These are phyloP conservation scores for Funneliformis geosporum DNA, from an alignment of 192 early-diverging fungal species.

Conservation along the genomic window DNA sequence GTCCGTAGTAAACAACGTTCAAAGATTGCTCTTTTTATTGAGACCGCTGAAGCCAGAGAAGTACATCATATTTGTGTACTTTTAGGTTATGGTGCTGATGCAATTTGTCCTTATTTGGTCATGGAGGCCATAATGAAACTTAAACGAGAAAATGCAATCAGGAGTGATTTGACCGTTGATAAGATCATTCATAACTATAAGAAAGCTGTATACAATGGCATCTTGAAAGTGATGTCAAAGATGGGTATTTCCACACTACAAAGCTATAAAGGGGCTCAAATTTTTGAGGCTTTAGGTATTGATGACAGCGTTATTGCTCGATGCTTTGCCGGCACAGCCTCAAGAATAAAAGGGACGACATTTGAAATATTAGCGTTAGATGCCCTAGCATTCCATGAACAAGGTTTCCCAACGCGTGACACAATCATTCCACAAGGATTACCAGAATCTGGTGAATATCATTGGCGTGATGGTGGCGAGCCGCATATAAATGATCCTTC, in stretches of 20 bases:
- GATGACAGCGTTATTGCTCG: slow-evolving; percentile 82
- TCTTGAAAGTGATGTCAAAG: slow-evolving; percentile 99
- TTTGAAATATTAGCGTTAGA: slow-evolving; percentile 82
- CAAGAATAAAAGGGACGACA: slow-evolving; percentile 85
- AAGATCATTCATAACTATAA: slow-evolving; percentile 82
- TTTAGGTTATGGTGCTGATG: slow-evolving; percentile 94
- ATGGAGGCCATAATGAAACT: slow-evolving; percentile 89
- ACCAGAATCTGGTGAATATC: slow-evolving; percentile 95
- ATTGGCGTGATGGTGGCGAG: slow-evolving; percentile 94
- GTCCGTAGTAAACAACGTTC: slow-evolving; percentile 86
- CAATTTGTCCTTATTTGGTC: slow-evolving; percentile 90
- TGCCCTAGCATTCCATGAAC: slow-evolving; percentile 82
- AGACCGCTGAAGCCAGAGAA: slow-evolving; percentile 93
- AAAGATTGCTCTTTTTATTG: slow-evolving; percentile 84
- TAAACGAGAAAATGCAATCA: slow-evolving; percentile 76
- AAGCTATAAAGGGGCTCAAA: slow-evolving; percentile 98
- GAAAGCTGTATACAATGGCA: slow-evolving; percentile 89
- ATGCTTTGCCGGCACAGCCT: slow-evolving; percentile 96
- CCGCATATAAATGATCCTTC: slow-evolving; percentile 89
- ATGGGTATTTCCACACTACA: slow-evolving; percentile 99
- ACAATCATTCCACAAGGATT: slow-evolving; percentile 65
- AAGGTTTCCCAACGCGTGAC: slow-evolving; percentile 77
- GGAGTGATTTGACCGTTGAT: slow-evolving; percentile 61
- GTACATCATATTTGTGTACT: slow-evolving; percentile 95
- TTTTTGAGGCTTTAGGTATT: slow-evolving; percentile 95